Evolutionary conservation across 768 basidiomycete genomes (phyloP).

Genomic region (Lyophyllum decastes): DNA sequence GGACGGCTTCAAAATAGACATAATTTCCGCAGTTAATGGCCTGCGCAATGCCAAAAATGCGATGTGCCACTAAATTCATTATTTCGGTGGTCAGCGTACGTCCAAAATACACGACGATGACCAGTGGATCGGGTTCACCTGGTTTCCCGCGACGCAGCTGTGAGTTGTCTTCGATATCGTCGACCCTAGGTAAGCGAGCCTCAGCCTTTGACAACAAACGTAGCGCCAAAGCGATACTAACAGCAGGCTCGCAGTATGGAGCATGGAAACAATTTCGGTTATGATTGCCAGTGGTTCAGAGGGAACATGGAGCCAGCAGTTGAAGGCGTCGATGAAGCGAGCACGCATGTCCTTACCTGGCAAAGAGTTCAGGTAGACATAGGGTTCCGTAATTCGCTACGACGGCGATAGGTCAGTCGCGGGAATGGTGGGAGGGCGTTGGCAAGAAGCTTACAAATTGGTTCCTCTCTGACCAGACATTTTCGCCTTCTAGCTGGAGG

Average conservation of each 20-base stretch:
- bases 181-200: conserved; percentile 55
- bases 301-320: conserved; percentile 84
- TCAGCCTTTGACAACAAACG: not conserved
- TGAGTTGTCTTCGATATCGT: conserved; percentile 91
- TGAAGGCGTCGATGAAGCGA: conserved; percentile 88
- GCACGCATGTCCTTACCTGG: conserved; percentile 92
- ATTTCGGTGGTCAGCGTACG: not conserved
- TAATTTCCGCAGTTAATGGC: not conserved
- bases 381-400: conserved; percentile 77
- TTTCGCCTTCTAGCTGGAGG: not conserved
- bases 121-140: conserved; percentile 39
- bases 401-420: not conserved
- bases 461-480: not conserved
- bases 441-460: not conserved
- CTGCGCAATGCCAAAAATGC: not conserved
- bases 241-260: conserved; percentile 57
- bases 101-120: no score
- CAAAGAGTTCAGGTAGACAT: conserved; percentile 72
- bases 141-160: conserved; percentile 84
- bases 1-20: conserved; percentile 89
- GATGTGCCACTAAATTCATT: not conserved
- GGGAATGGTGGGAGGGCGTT: not conserved
- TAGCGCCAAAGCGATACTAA: not conserved
- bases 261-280: conserved; percentile 82
- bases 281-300: conserved; percentile 68